phyloP scores from a whole-genome alignment of 495 filamentous ascomycete genomes.

The Penicillium waksmanii region DNA sequence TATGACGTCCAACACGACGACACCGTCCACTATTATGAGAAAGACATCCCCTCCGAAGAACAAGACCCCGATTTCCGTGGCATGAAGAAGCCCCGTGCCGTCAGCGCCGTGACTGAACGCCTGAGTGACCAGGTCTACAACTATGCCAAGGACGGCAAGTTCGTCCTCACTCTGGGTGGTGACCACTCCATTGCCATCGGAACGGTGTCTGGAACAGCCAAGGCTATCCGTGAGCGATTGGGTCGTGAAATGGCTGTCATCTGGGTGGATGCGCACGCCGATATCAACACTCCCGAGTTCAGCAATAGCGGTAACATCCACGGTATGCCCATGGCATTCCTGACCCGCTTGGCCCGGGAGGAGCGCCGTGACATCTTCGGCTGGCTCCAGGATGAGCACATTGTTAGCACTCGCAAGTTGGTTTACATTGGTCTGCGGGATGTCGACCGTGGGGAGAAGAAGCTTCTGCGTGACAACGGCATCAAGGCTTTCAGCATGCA shows the following conservation, averaged over 20 bases:
- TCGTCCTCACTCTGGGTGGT: constrained; percentile 91
- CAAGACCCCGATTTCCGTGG: constrained; percentile 73
- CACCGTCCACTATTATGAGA: constrained; percentile 79
- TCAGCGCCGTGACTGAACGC: constrained; percentile 81
- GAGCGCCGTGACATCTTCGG: constrained; percentile 77
- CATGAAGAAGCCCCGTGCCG: constrained; percentile 92
- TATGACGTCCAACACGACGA: constrained; percentile 87
- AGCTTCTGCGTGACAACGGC: constrained; percentile 79
- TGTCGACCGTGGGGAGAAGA: constrained; percentile 91
- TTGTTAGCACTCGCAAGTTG: constrained; percentile 76
- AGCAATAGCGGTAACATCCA: constrained; percentile 92
- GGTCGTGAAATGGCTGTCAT: constrained; percentile 87
- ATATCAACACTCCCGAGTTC: constrained; percentile 95
- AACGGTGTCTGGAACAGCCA: constrained; percentile 80
- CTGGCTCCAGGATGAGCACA: constrained; percentile 73
- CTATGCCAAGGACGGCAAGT: constrained; percentile 81
- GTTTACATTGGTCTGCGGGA: constrained; percentile 97
- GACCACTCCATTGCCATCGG: constrained; percentile 98
- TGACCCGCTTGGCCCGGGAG: constrained; percentile 80
- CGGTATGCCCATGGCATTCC: constrained; percentile 95
- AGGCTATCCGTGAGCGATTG: constrained; percentile 81
- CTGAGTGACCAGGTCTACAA: constrained; percentile 85
- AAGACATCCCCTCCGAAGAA: constrained; percentile 66
- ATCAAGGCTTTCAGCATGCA: constrained; percentile 99
- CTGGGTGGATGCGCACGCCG: constrained; percentile 98